Percentiles rank a stretch among this genome's conserved stretches.
Conservation (phyloP, 495 filamentous ascomycete species). For the Cryomyces minteri region DNA sequence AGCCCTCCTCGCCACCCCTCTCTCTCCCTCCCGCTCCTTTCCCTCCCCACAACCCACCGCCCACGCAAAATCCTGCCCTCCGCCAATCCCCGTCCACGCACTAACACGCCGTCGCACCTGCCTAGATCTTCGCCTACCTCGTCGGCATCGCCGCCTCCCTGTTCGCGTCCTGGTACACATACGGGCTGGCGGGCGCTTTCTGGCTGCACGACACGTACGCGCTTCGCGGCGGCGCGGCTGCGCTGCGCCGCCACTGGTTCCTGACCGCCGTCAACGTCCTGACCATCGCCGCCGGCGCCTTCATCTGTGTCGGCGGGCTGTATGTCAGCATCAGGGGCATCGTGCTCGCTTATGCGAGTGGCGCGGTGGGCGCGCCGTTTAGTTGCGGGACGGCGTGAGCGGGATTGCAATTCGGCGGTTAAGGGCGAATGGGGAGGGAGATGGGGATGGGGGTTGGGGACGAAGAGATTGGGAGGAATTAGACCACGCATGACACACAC, state of each 20-base stretch:
- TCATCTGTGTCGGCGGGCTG: constrained; percentile 17
- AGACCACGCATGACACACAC: no score
- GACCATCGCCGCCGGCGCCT: constrained; percentile 14
- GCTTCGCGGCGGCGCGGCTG: constrained; percentile 10
- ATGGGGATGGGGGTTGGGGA: no score
- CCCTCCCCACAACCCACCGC: no score
- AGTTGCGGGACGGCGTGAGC: constrained; percentile 2
- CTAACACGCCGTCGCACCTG: no score
- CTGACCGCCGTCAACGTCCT: constrained; percentile 7
- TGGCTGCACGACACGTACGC: constrained; percentile 17
- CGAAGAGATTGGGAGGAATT: no score
- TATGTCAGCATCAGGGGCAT: constrained; percentile 16
- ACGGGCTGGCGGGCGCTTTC: constrained; percentile 17
- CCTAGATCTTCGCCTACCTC: constrained; percentile 29
- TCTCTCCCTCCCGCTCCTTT: no score
- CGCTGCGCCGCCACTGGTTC: constrained; percentile 12
- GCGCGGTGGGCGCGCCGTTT: constrained; percentile 12
- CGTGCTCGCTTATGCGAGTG: constrained; percentile 12
- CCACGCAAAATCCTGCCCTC: no score
- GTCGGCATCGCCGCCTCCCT: constrained; percentile 27
- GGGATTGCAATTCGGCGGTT: no score
- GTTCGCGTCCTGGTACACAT: constrained; percentile 21
- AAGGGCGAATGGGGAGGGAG: no score
- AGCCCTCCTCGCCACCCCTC: no score
- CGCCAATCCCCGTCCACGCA: no score